Conservation (phyloP, 345 rosid species). For the Pugionium dolabratum region DNA sequence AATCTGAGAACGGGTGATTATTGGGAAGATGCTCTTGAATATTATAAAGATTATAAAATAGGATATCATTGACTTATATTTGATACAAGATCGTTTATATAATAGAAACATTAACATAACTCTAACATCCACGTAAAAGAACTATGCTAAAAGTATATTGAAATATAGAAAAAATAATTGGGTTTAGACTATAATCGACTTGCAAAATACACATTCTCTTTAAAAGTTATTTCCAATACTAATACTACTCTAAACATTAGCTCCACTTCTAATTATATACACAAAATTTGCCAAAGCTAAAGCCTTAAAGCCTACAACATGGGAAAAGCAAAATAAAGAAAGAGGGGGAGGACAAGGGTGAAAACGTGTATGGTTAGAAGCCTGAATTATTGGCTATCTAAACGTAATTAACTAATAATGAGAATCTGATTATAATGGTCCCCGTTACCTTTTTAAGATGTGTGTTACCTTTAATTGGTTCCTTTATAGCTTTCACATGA, state of each 20-base stretch:
- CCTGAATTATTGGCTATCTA: conserved; percentile 38
- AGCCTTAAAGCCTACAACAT: conserved; percentile 32
- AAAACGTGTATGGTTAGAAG: conserved; percentile 28
- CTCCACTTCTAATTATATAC: neutral
- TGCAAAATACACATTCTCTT: too few species aligned
- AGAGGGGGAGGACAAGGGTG: conserved; percentile 31
- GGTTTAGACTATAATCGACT: too few species aligned
- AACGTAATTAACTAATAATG: conserved; percentile 26
- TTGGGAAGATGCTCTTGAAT: conserved; percentile 35
- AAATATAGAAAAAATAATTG: too few species aligned
- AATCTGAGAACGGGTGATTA: conserved; percentile 27
- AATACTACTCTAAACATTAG: too few species aligned
- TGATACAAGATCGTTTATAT: too few species aligned
- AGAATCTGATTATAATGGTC: conserved; percentile 32
- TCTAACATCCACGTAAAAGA: too few species aligned
- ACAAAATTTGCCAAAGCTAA: conserved; percentile 25
- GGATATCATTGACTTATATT: neutral
- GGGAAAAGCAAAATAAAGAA: conserved; percentile 32
- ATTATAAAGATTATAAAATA: conserved; percentile 21
- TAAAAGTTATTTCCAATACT: too few species aligned
- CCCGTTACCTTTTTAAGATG: conserved; percentile 39
- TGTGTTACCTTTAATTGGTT: conserved; percentile 35
- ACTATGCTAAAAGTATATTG: too few species aligned
- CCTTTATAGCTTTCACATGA: conserved; percentile 32
- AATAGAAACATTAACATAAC: too few species aligned